A percentile compares a stretch with the other conserved stretches of the same genome.
phyloP scores from a whole-genome alignment of 2,329 filamentous ascomycete species.

The Colletotrichum tropicicola region DNA sequence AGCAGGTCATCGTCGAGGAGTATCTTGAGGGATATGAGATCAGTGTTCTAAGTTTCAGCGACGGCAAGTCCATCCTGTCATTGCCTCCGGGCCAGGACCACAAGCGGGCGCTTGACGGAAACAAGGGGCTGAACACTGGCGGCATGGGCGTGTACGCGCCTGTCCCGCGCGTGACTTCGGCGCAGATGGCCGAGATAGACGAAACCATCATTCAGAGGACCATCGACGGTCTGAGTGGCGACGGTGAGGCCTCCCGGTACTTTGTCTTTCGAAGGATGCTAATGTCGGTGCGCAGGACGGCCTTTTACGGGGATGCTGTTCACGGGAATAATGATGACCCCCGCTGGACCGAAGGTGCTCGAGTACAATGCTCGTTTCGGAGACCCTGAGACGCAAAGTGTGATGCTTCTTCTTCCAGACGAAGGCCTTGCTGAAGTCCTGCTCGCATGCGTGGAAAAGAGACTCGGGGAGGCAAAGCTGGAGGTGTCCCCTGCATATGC shows the following conservation, averaged over 20 bases:
- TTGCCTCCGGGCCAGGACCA: conserved; percentile 95
- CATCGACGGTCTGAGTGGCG: conserved; percentile 66
- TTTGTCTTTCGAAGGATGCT: neutral
- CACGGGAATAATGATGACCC: conserved; percentile 94
- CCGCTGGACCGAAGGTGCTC: conserved; percentile 80
- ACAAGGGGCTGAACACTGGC: conserved; percentile 91
- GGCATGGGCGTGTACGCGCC: conserved; percentile 98
- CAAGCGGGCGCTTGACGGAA: conserved; percentile 92
- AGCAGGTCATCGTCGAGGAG: conserved; percentile 96
- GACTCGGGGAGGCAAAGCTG: conserved; percentile 75
- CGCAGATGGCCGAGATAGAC: conserved; percentile 82
- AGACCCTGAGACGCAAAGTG: conserved; percentile 89
- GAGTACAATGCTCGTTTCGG: conserved; percentile 96
- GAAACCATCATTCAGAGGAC: conserved; percentile 88
- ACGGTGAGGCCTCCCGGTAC: neutral
- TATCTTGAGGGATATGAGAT: conserved; percentile 91
- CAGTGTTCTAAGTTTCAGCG: conserved; percentile 89
- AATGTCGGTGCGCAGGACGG: conserved; percentile 3
- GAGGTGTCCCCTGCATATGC: conserved; percentile 77
- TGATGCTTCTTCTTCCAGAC: conserved; percentile 80
- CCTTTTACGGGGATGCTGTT: conserved; percentile 81
- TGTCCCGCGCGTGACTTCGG: conserved; percentile 80
- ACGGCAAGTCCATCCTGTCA: conserved; percentile 84
- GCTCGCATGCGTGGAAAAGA: conserved; percentile 82
- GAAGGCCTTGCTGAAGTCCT: conserved; percentile 90